These are phyloP conservation scores for Xerocomus potaroensis DNA, from an alignment of 768 basidiomycete species.

Conservation along the genomic window DNA sequence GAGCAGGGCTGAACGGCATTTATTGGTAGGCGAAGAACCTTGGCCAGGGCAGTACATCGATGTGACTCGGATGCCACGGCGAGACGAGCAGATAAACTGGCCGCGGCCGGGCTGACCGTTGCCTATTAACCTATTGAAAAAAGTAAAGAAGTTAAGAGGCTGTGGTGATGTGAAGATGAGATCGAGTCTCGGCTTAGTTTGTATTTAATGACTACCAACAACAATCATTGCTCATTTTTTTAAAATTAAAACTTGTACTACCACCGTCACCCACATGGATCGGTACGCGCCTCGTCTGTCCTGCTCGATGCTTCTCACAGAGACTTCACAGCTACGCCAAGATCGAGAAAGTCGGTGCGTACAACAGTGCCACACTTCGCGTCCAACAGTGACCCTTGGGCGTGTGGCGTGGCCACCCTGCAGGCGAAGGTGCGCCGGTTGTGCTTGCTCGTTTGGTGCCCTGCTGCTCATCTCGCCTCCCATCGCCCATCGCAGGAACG, in stretches of 20 bases:
- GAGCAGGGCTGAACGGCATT: slow-evolving; percentile 9
- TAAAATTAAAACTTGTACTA: slow-evolving; percentile 1
- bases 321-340: slow-evolving; percentile 77
- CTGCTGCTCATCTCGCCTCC: slow-evolving; percentile 6
- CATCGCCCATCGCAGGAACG: slow-evolving; percentile 74
- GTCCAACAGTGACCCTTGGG: slow-evolving; percentile 9
- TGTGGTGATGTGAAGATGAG: slow-evolving; percentile 16
- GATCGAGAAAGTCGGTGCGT: slow-evolving; percentile 97
- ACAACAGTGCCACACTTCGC: slow-evolving; percentile 11
- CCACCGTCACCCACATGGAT: slow-evolving; percentile 28
- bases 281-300: slow-evolving; percentile 24
- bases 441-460: background rate
- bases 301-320: slow-evolving; percentile 17
- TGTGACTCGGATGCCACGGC: slow-evolving; percentile 55
- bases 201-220: slow-evolving; percentile 18
- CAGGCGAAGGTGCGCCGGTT: slow-evolving; percentile 41
- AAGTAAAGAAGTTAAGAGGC: background rate
- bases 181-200: slow-evolving; percentile 14
- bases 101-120: slow-evolving; percentile 55
- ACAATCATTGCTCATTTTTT: background rate
- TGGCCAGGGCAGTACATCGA: slow-evolving; percentile 78
- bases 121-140: background rate
- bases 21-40: slow-evolving; percentile 53
- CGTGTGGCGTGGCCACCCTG: slow-evolving; percentile 16
- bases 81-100: slow-evolving; percentile 62